These are phyloP conservation scores for Aspergillus sp. DNA, from an alignment of 2,329 filamentous ascomycete genomes.

Conservation along the genomic window DNA sequence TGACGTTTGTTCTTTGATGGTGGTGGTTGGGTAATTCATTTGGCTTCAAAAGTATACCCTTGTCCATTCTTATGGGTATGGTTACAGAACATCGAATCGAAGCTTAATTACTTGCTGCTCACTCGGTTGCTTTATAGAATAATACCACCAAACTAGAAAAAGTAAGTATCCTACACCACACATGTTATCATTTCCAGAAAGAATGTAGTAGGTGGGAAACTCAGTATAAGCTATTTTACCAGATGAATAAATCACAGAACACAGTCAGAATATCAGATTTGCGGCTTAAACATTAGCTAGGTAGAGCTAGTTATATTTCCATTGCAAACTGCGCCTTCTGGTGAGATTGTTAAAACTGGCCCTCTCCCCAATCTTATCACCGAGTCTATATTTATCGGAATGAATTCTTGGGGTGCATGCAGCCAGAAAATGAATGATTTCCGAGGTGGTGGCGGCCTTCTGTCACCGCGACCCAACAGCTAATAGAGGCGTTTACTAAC, in stretches of 20 bases:
- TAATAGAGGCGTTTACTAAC: neutral
- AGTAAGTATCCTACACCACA: neutral
- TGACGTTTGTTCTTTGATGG: neutral
- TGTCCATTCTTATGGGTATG: too few species aligned
- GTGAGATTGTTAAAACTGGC: too few species aligned
- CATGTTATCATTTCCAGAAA: neutral
- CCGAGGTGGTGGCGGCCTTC: neutral
- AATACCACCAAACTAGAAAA: neutral
- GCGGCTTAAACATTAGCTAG: neutral
- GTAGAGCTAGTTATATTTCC: neutral
- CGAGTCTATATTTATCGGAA: neutral
- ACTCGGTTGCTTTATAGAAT: neutral
- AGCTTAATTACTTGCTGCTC: neutral
- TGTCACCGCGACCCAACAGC: neutral
- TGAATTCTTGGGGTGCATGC: neutral
- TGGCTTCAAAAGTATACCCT: neutral
- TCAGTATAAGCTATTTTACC: neutral
- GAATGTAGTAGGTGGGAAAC: neutral
- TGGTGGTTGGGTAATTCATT: neutral
- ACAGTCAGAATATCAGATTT: neutral
- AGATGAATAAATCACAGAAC: neutral
- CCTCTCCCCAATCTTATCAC: neutral
- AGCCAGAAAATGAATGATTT: neutral
- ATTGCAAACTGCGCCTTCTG: too few species aligned
- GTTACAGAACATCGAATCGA: neutral